Evolutionary conservation across 371 early-diverging fungal genomes (phyloP), one percentile per base, ranked within the genome.

Genomic region (Mycotypha africana): DNA sequence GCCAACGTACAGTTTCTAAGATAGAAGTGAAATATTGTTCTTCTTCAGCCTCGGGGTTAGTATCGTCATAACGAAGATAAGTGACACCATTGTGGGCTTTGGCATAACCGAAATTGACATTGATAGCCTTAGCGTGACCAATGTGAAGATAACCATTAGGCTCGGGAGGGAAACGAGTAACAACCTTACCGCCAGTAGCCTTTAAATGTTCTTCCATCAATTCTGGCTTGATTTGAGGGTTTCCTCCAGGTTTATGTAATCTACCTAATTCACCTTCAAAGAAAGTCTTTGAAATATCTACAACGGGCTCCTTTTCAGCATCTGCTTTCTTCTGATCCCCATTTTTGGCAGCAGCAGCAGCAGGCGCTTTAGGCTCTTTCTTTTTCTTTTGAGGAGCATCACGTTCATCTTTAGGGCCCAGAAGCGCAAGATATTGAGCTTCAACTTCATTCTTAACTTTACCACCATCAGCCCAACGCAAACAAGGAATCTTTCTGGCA

Each of bases 101-200:
- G 25, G 97, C 99, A 59, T 95, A 98, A 45, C 95, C 96, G 82
- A 99, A 99, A 70, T 93, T 96, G 62, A 99, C 84, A 67, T 99
- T 98, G 77, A 99, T 93, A 28, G 99, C 99, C 75, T 99, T 99
- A 39, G 99, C 99, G 67, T 99, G 99, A 43, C 99, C 99, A 71
- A 99, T 98, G 65, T 99, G 99, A 42, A 85, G 65, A 73, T 85
- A 95, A 14, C 99, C 99, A 62, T 97, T 99, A 45, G 99, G 99
- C 76, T 99, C 99, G 34, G 99, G 99, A 16, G 99, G 99, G 79
- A 99, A 99, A 38, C 99, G 92, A 2, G 99, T 99, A 20, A 96
- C 68, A 2, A 99, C 99, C 60, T 84, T 86, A 7, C 97, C 94
- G 39, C 90, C 91, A 0, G 99, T 99, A 12, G 88, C 84, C 60